Base-by-base conservation (phyloP, 176 grass and related monocot species). In the Oryza meyeriana region DNA sequence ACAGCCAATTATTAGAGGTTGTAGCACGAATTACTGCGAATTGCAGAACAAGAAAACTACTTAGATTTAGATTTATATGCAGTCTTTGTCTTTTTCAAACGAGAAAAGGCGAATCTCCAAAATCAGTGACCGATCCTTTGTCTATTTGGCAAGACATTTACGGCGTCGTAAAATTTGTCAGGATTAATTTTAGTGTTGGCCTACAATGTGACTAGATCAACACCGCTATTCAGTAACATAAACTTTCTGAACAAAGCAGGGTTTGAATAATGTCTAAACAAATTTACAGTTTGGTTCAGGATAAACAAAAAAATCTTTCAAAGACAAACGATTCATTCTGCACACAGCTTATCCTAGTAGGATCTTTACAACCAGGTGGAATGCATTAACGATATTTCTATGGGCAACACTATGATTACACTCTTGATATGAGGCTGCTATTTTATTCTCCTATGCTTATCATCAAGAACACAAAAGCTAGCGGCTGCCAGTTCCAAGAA, bases 391-490 rank as follows among this genome's bases (percentile, higher is more conserved):
- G 6, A 52, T 66, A 84, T 83, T 80, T 87, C 75, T 47, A 75
- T 71, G 75, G 4, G n/a, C 14, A 20, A 74, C 18, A 13, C 16
- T 50, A 32, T 1, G 73, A 68, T 66, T 86, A 81, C 65, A 68
- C 85, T 85, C 74, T 87, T 87, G 75, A 84, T 41, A 76, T 91
- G 84, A 80, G 26, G 84, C 26, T 36, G 63, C 31, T 87, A 87
- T 74, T 83, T 79, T 90, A 84, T 75, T 77, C 12, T 12, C 12
- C 13, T 12, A 6, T 32, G 41, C 17, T 28, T 42, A 27, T 29
- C 32, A 45, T 28, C 76, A 81, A 84, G 75, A 68, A 90, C 61
- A 61, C 67, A 59, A 81, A 61, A 35, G 26, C 28, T 28, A 83
- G 58, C 33, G 0, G 12, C 57, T 36, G 26, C 57, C 57, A 28